Evolutionary conservation across 2,329 filamentous ascomycete species (phyloP).

Genomic region (Calonectria henricotiae): DNA sequence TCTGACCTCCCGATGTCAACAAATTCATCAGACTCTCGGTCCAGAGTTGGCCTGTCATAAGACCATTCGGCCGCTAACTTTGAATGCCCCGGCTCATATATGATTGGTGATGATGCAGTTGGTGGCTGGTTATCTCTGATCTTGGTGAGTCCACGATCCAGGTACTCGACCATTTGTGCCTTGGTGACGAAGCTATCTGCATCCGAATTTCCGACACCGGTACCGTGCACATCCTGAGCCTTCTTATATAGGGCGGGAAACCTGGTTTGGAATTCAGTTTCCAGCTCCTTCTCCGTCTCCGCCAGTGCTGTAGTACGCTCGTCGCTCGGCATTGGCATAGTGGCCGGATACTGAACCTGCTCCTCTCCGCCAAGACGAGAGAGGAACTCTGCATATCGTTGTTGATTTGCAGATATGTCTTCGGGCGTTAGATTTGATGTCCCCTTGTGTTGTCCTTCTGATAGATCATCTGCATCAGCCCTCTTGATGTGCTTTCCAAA

Average conservation of each 20-base stretch:
- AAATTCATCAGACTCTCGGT: conserved; percentile 56
- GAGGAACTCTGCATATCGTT: conserved; percentile 65
- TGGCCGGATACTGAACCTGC: conserved; percentile 57
- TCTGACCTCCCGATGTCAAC: conserved; percentile 56
- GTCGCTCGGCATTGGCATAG: conserved; percentile 58
- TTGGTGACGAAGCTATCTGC: conserved; percentile 62
- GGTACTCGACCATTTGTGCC: conserved; percentile 66
- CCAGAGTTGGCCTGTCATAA: conserved; percentile 49
- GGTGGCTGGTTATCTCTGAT: conserved; percentile 56
- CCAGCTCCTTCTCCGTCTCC: conserved; percentile 66
- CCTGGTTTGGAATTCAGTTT: conserved; percentile 65
- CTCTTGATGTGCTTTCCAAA: conserved; percentile 68
- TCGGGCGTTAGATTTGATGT: conserved; percentile 37
- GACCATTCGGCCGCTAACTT: conserved; percentile 55
- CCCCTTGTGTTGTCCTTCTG: conserved; percentile 55
- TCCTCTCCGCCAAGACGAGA: conserved; percentile 63
- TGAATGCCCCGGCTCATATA: conserved; percentile 52
- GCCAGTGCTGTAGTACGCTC: conserved; percentile 62
- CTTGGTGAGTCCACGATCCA: conserved; percentile 65
- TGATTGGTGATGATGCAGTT: conserved; percentile 36
- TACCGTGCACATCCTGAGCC: conserved; percentile 58
- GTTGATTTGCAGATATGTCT: conserved; percentile 54
- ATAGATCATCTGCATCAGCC: conserved; percentile 61
- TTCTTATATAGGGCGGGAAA: conserved; percentile 66
- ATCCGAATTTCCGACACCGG: conserved; percentile 53